Conservation (phyloP, 78 protist genomes). For the Speleostelium caveatum region DNA sequence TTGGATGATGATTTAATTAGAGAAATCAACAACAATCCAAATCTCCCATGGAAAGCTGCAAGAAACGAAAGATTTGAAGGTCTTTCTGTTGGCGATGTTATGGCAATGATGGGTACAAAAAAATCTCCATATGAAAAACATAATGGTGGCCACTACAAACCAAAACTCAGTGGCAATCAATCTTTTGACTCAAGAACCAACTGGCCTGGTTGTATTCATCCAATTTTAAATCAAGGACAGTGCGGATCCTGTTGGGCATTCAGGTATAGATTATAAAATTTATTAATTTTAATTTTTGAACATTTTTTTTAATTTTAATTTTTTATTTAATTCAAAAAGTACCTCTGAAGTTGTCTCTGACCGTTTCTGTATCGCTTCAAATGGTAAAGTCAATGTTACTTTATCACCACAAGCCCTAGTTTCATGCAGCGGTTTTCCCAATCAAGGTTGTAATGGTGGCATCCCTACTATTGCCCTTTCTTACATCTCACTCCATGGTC, state of each 20-base stretch:
- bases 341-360: slow-evolving; percentile 15
- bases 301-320: no score
- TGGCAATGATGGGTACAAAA: slow-evolving; percentile 47
- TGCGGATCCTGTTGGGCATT: slow-evolving; percentile 15
- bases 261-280: no score
- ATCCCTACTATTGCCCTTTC: slow-evolving; percentile 59
- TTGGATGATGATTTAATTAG: slow-evolving; percentile 17
- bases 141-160: no score
- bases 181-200: slow-evolving; percentile 37
- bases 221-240: slow-evolving; percentile 60
- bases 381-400: slow-evolving; percentile 51
- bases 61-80: slow-evolving; percentile 63
- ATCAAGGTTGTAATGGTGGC: slow-evolving; percentile 86
- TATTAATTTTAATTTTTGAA: no score
- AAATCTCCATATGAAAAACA: slow-evolving; percentile 5
- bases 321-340: background rate
- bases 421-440: slow-evolving; percentile 23
- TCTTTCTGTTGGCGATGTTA: slow-evolving; percentile 11
- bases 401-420: slow-evolving; percentile 73
- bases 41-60: slow-evolving; percentile 57
- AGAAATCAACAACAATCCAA: background rate
- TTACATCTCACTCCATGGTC: slow-evolving; percentile 38
- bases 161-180: background rate
- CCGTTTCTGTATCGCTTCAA: slow-evolving; percentile 69
- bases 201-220: slow-evolving; percentile 60